Evolutionary conservation across 129 eudicot genomes (phyloP).

Genomic region (Scalesia atractyloides): DNA sequence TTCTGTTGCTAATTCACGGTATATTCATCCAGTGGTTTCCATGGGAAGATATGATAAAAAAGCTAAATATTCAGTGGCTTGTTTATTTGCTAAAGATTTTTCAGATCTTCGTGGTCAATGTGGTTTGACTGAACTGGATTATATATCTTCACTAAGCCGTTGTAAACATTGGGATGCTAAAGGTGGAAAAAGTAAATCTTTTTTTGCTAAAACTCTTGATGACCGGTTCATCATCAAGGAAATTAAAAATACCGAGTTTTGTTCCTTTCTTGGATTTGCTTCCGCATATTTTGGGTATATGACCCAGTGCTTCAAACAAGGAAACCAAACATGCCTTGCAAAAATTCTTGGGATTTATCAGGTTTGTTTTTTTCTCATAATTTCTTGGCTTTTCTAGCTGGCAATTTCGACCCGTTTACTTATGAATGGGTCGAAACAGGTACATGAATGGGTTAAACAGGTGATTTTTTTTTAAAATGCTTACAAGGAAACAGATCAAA

Average conservation of each 20-base stretch:
- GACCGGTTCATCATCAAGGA: conserved; percentile 89
- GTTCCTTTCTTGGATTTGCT: conserved; percentile 76
- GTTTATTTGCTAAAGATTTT: conserved; percentile 69
- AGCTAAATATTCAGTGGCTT: conserved; percentile 65
- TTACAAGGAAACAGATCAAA: background rate
- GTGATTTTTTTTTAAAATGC: background rate
- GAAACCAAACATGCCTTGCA: conserved; percentile 94
- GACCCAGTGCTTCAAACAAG: conserved; percentile 61
- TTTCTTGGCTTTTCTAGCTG: background rate
- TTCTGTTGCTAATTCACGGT: conserved; percentile 48
- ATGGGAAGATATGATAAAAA: conserved; percentile 63
- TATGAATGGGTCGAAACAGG: background rate
- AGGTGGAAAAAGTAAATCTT: conserved; percentile 92
- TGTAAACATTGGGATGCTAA: conserved; percentile 93
- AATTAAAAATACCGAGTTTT: conserved; percentile 77
- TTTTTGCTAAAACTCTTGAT: conserved; percentile 85
- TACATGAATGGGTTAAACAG: background rate
- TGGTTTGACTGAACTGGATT: conserved; percentile 79
- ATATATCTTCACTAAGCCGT: conserved; percentile 83
- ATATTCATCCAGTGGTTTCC: conserved; percentile 56
- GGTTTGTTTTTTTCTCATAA: conserved; percentile 43
- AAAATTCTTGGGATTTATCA: conserved; percentile 92
- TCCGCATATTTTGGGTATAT: conserved; percentile 68
- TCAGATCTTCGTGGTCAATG: conserved; percentile 60
- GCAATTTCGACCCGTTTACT: background rate